A percentile compares a stretch with the other conserved stretches of the same genome.
phyloP scores from a whole-genome alignment of 2,329 filamentous ascomycete genomes.

The Orbilia blumenaviensis region DNA sequence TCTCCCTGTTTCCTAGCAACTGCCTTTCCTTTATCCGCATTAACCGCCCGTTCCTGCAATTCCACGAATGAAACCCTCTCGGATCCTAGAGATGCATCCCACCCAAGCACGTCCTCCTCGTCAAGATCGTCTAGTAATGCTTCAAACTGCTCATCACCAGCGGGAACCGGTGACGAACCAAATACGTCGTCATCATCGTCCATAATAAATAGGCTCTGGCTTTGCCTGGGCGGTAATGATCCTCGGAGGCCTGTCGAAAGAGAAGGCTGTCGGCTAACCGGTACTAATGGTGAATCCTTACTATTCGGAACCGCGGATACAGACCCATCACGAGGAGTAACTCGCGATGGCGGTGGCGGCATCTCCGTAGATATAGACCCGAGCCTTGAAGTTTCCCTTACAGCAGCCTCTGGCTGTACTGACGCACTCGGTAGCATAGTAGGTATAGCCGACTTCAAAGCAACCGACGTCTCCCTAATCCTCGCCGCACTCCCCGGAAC shows the following conservation, averaged over 20 bases:
- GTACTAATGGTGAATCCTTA: slow-evolving; percentile 16
- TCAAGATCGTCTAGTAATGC: slow-evolving; percentile 43
- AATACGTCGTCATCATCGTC: slow-evolving; percentile 49
- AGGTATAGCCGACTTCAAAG: slow-evolving; percentile 26
- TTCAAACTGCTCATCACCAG: slow-evolving; percentile 33
- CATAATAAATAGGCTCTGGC: slow-evolving; percentile 51
- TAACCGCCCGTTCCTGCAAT: slow-evolving; percentile 42
- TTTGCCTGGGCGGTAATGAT: slow-evolving; percentile 32
- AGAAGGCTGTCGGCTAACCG: slow-evolving; percentile 21
- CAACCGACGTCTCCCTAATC: slow-evolving; percentile 28
- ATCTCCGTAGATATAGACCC: slow-evolving; percentile 21
- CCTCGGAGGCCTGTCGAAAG: slow-evolving; percentile 20
- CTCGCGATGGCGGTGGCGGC: slow-evolving; percentile 38
- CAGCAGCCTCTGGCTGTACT: background rate
- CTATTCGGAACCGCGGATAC: slow-evolving; percentile 23
- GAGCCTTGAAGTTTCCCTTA: background rate
- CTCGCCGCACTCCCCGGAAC: background rate
- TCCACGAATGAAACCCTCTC: slow-evolving; percentile 46
- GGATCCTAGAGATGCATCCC: slow-evolving; percentile 44
- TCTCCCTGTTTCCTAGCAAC: background rate
- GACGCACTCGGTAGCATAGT: background rate
- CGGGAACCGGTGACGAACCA: slow-evolving; percentile 23
- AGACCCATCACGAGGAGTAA: slow-evolving; percentile 34
- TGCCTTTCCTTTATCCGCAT: slow-evolving; percentile 19
- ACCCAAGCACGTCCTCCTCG: slow-evolving; percentile 48